Evolutionary conservation across 2,329 filamentous ascomycete species (phyloP).

Genomic region (Sporothrix pseudoabietina): DNA sequence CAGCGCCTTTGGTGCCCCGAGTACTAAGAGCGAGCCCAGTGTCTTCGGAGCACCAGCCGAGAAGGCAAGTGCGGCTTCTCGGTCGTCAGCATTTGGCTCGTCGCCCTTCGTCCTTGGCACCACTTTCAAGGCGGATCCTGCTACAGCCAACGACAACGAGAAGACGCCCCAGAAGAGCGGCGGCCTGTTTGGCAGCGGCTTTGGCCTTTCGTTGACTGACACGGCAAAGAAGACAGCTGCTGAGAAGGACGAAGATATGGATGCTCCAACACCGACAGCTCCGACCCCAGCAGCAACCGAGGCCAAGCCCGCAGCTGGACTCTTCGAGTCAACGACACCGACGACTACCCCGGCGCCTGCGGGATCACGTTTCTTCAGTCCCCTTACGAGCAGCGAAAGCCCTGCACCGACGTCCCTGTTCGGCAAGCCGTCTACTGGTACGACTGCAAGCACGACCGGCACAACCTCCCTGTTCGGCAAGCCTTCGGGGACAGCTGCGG

Average conservation of each 20-base stretch:
- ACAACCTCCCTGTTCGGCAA: constrained; percentile 23
- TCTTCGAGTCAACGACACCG: constrained; percentile 37
- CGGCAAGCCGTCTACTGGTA: constrained; percentile 17
- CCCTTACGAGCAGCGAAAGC: constrained; percentile 25
- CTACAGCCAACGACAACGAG: constrained; percentile 60
- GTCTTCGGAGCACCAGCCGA: constrained; percentile 47
- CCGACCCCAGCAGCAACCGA: constrained; percentile 31
- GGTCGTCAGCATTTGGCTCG: constrained; percentile 49
- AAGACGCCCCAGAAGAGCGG: constrained; percentile 45
- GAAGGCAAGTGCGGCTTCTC: constrained; percentile 46
- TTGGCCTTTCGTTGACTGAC: constrained; percentile 58
- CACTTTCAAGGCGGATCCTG: constrained; percentile 66
- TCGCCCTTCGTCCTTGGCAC: constrained; percentile 67
- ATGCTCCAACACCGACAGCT: constrained; percentile 41
- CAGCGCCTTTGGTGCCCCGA: constrained; percentile 32
- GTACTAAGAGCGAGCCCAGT: constrained; percentile 44
- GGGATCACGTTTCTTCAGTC: constrained; percentile 35
- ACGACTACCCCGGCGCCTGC: constrained; percentile 36
- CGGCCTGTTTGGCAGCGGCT: constrained; percentile 61
- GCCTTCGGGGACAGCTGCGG: constrained; percentile 1
- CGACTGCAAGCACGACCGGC: background rate
- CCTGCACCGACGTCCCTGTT: constrained; percentile 28
- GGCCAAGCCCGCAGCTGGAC: constrained; percentile 34
- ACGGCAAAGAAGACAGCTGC: constrained; percentile 28
- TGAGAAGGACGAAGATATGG: constrained; percentile 59